Conservation (phyloP, 148 eudicot species). For the Rhododendron griersonianum region DNA sequence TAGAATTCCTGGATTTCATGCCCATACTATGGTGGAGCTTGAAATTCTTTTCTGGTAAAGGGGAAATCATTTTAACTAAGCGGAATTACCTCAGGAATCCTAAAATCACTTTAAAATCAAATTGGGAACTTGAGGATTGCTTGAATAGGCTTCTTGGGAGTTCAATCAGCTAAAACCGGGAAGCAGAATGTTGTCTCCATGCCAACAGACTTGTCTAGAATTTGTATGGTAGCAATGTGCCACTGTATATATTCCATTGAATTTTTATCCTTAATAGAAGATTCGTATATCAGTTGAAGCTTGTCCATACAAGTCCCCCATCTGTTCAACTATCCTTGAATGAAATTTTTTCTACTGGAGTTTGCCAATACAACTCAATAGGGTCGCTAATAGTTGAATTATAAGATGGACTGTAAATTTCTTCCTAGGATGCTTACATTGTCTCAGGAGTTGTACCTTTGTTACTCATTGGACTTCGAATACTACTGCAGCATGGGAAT, state of each 20-base stretch:
- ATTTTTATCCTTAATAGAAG: not conserved
- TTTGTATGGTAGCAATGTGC: not conserved
- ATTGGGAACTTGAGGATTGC: not conserved
- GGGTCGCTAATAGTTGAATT: not conserved
- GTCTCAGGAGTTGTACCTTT: not conserved
- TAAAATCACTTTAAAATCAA: not conserved
- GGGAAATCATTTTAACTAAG: not conserved
- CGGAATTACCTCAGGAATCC: not conserved
- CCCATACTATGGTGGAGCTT: not conserved
- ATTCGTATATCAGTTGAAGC: not conserved
- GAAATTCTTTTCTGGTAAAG: not conserved
- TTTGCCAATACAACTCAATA: not conserved
- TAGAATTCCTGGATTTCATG: constrained; percentile 8
- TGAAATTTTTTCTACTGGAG: not conserved
- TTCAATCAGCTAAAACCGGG: not conserved
- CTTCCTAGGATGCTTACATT: not conserved
- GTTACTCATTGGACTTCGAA: constrained; percentile 3
- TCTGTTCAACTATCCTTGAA: not conserved
- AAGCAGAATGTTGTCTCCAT: not conserved
- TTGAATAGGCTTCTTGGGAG: not conserved
- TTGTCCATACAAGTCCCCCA: not conserved
- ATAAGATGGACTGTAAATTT: not conserved
- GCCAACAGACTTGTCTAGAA: not conserved
- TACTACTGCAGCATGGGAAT: not conserved
- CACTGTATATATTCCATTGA: not conserved